Conservation (phyloP, 148 eudicot genomes). For the Camellia japonica region DNA sequence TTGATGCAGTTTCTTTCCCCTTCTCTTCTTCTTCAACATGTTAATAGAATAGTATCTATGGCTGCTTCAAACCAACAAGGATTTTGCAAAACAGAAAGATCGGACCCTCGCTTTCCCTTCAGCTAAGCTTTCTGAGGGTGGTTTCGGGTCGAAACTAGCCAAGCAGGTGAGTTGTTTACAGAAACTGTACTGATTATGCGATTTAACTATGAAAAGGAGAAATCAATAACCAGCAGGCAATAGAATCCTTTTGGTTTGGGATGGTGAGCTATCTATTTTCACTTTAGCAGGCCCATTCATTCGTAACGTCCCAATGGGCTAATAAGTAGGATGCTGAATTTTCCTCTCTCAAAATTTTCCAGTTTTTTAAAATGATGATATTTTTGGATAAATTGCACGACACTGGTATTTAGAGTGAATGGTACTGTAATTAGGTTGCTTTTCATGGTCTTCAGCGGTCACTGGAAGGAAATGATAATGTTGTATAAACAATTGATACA, state of each 20-base stretch:
- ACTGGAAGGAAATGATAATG: not conserved
- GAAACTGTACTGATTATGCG: too few species aligned
- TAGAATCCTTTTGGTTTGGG: not conserved
- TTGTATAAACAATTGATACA: not conserved
- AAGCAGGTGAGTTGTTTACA: too few species aligned
- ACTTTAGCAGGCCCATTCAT: not conserved
- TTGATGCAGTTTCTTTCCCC: too few species aligned
- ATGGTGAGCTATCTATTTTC: not conserved
- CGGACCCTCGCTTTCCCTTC: too few species aligned
- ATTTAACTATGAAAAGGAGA: too few species aligned
- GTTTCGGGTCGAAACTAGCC: too few species aligned
- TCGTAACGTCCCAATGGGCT: not conserved
- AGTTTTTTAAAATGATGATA: not conserved
- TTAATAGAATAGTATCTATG: too few species aligned
- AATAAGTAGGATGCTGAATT: not conserved
- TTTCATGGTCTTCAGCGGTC: slow-evolving; percentile 1
- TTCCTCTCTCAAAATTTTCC: not conserved
- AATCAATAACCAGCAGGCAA: too few species aligned
- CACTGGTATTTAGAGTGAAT: not conserved
- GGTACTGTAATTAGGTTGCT: not conserved
- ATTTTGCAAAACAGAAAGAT: too few species aligned
- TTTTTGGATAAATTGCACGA: not conserved
- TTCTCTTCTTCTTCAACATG: too few species aligned
- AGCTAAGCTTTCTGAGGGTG: too few species aligned
- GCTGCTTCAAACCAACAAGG: too few species aligned